Conservation (phyloP, 495 filamentous ascomycete genomes). For the Lophium mytilinum region DNA sequence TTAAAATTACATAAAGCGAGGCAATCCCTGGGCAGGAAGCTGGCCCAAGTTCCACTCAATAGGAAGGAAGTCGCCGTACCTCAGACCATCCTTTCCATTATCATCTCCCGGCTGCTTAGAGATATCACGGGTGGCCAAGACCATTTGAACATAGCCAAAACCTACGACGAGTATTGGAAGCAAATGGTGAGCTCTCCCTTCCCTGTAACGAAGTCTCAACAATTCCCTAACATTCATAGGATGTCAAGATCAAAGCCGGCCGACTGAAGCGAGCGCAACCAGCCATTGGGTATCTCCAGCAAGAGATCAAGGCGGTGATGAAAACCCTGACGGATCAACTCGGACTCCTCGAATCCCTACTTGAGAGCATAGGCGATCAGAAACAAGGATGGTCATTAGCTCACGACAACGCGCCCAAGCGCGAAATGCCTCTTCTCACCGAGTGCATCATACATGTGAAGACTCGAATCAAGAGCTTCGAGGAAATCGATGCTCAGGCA, state of each 20-base stretch:
- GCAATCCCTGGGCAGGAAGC: not conserved
- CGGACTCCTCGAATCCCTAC: not conserved
- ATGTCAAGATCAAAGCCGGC: not conserved
- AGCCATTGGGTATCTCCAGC: not conserved
- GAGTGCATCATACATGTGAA: slow-evolving; percentile 2
- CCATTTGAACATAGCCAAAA: not conserved
- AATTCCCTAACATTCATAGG: not conserved
- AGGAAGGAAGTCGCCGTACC: slow-evolving; percentile 5
- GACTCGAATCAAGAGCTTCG: not conserved
- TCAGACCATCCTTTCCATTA: not conserved
- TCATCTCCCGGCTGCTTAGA: not conserved
- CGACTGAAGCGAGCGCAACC: not conserved
- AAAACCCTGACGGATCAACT: not conserved
- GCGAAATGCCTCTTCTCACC: not conserved
- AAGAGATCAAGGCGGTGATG: not conserved
- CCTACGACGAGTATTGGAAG: slow-evolving; percentile 1
- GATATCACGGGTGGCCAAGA: not conserved
- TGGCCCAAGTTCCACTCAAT: not conserved
- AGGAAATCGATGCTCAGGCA: not conserved
- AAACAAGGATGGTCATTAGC: not conserved
- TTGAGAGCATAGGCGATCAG: not conserved
- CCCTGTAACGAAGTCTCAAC: no score
- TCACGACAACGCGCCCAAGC: not conserved
- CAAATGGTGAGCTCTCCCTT: not conserved
- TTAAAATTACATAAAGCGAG: not conserved